Conservation (phyloP, 1,284 basidiomycete genomes). For the Termitomyces sp. region DNA sequence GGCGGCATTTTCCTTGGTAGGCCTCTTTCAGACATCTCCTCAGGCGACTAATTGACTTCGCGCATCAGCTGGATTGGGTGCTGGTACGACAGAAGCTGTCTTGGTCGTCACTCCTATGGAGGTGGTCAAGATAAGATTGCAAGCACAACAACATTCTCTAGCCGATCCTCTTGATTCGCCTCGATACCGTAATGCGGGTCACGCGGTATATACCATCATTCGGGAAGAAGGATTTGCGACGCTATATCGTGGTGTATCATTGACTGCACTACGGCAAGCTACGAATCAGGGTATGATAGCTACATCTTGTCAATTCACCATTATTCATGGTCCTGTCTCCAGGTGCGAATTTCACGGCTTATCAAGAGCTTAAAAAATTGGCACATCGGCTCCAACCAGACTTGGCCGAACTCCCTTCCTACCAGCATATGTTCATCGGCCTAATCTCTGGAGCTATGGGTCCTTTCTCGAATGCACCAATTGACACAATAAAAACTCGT, state of each 20-base stretch:
- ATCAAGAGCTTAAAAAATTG: slow-evolving; percentile 92
- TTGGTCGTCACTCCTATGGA: slow-evolving; percentile 98
- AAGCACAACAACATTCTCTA: slow-evolving; percentile 97
- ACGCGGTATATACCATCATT: slow-evolving; percentile 94
- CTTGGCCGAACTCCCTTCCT: slow-evolving; percentile 76
- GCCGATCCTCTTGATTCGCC: slow-evolving; percentile 94
- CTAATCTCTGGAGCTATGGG: slow-evolving; percentile 97
- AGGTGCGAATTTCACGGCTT: slow-evolving; percentile 98
- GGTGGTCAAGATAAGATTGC: slow-evolving; percentile 97
- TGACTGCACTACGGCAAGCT: slow-evolving; percentile 94
- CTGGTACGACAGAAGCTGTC: slow-evolving; percentile 93
- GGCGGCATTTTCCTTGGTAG: slow-evolving; percentile 77
- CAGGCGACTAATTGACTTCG: neutral
- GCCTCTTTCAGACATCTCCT: neutral
- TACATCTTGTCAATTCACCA: slow-evolving; percentile 11
- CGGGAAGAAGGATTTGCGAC: slow-evolving; percentile 87
- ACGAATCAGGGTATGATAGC: slow-evolving; percentile 86
- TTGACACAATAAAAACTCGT: slow-evolving; percentile 97
- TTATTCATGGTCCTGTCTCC: neutral
- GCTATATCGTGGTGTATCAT: slow-evolving; percentile 88
- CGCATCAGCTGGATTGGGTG: slow-evolving; percentile 79
- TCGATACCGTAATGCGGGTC: slow-evolving; percentile 93
- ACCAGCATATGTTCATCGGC: slow-evolving; percentile 93
- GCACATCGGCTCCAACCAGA: slow-evolving; percentile 78
- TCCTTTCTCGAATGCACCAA: slow-evolving; percentile 95